phyloP scores from a whole-genome alignment of 1,284 basidiomycete genomes.

The Malassezia nana region DNA sequence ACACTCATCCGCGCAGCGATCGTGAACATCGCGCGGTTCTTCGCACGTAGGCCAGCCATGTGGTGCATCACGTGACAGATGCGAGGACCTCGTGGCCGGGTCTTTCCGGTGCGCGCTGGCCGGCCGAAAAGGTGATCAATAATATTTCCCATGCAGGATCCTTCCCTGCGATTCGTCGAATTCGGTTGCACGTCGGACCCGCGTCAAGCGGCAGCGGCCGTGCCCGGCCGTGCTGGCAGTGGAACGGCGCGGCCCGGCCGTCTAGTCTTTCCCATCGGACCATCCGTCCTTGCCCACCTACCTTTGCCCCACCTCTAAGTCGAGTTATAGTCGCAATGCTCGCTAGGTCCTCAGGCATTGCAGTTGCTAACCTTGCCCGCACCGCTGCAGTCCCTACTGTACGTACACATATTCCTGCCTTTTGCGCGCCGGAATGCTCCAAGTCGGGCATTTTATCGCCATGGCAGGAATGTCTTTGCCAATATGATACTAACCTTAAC shows the following conservation, averaged over 20 bases:
- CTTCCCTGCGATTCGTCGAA: constrained; percentile 10
- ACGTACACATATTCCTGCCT: constrained; percentile 17
- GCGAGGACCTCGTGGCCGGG: not conserved
- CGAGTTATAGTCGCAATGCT: constrained; percentile 33
- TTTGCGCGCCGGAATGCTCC: not conserved
- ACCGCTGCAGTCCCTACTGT: constrained; percentile 38
- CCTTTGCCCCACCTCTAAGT: constrained; percentile 12
- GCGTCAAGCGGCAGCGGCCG: constrained; percentile 7
- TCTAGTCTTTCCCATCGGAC: constrained; percentile 5
- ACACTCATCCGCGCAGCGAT: not conserved
- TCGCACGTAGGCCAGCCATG: not conserved
- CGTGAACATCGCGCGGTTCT: not conserved
- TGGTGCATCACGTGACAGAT: not conserved
- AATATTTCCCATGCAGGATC: constrained; percentile 6
- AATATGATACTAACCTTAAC: constrained; percentile 6
- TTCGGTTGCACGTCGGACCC: constrained; percentile 3
- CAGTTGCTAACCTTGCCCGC: constrained; percentile 44
- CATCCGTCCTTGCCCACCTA: constrained; percentile 15
- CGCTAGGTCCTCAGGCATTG: constrained; percentile 43
- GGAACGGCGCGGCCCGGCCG: constrained; percentile 14
- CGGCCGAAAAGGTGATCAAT: constrained; percentile 6
- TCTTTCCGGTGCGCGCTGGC: constrained; percentile 1
- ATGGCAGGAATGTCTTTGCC: not conserved
- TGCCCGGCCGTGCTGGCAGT: constrained; percentile 16
- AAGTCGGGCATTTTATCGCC: not conserved